Evolutionary conservation across 108 stramenopile species (phyloP), one percentile per base, ranked within the genome.

Genomic region (Fragilariopsis cylindrus): DNA sequence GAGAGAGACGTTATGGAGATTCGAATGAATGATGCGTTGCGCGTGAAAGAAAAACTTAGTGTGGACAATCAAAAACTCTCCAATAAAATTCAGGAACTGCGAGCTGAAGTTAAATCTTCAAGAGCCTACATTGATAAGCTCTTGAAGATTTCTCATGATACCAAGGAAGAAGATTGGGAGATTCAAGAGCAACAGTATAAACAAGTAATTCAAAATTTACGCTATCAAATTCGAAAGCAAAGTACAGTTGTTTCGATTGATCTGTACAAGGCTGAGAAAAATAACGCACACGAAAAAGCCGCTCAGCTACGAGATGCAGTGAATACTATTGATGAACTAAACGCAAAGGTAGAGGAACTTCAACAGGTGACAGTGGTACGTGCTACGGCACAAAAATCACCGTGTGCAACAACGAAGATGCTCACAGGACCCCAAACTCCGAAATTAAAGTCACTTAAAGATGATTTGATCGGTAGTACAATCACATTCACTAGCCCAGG

Each of bases 111-210:
- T 3, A 69, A 56, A 12, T 75, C 74, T 48, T 75, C 74, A 48
- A 73, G 79, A 48, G 74, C 79, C 5, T 66, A 67, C 43, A 77
- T 82, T 30, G 77, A 77, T 49, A 82, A 75, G 40, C 46, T 78
- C 12, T 60, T 82, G 30, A 69, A 50, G 53, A 76, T 76, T 2
- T 58, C 81, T 3, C 66, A 82, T 52, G 72, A 76, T n/a, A 58
- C 68, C 4, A 60, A 77, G n/a, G 45, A 72, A 45, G 46, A 69
- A 16, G 81, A 82, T 13, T 82, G 81, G 81, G 81, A 73, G 44
- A 54, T 9, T 42, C 79, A 69, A 15, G 81, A 82, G 70, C 57
- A 60, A 1, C 70, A 82, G 60, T 76, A 76, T 60, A 73, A 82
- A 40, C 49, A 56, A 42, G 72, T 66, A 5, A 82, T 82, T 72